Evolutionary conservation across 2,329 filamentous ascomycete genomes (phyloP).

Genomic region (Ciborinia camelliae): DNA sequence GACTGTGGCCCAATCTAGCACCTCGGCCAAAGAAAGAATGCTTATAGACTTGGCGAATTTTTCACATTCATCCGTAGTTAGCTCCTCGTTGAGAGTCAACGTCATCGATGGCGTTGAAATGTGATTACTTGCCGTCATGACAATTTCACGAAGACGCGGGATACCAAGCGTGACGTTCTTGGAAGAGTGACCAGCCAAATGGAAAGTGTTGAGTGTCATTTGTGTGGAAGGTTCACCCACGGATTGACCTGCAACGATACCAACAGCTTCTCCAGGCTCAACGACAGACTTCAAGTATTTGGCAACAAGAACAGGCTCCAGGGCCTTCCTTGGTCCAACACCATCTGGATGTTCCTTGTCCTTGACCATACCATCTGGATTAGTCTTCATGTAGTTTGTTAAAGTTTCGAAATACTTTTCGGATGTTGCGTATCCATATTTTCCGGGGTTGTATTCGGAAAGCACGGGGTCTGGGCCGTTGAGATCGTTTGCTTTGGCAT

Average conservation of each 20-base stretch:
- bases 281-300: conserved; percentile 92
- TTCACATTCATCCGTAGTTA: conserved; percentile 65
- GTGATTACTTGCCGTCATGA: conserved; percentile 90
- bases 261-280: conserved; percentile 93
- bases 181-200: conserved; percentile 95
- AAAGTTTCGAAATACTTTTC: conserved; percentile 76
- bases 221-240: conserved; percentile 97
- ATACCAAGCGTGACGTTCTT: conserved; percentile 99
- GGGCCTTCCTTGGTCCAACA: conserved; percentile 42
- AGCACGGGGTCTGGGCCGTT: conserved; percentile 68
- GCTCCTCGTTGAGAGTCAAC: conserved; percentile 69
- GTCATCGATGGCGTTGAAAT: conserved; percentile 94
- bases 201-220: conserved; percentile 99
- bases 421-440: conserved; percentile 80
- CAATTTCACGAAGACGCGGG: conserved; percentile 90
- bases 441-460: conserved; percentile 69
- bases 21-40: conserved; percentile 75
- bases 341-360: conserved; percentile 43
- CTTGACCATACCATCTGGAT: conserved; percentile 60
- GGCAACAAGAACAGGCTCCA: conserved; percentile 76
- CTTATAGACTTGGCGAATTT: conserved; percentile 91
- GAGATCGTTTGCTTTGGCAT: conserved; percentile 53
- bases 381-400: conserved; percentile 74
- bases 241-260: conserved; percentile 94
- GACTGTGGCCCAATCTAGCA: conserved; percentile 77